Conservation (phyloP, 1,139 yeast species). For the Arxiozyma slooffiae region DNA sequence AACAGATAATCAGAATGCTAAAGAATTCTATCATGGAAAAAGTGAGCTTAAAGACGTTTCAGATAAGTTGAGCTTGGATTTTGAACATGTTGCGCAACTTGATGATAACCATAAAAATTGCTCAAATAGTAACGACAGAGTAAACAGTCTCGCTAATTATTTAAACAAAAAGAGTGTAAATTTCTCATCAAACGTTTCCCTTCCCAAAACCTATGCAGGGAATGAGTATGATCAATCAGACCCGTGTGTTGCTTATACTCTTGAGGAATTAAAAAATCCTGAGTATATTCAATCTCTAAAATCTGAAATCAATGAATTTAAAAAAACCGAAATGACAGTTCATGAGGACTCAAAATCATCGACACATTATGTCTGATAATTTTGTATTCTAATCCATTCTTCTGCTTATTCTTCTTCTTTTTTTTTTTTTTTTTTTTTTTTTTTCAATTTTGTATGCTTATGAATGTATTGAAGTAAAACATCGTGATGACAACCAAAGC, state of each 20-base stretch:
- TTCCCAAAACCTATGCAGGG: conserved; percentile 15
- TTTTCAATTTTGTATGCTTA: no score
- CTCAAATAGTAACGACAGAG: background rate
- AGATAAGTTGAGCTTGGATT: background rate
- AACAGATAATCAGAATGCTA: conserved; percentile 12
- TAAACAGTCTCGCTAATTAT: background rate
- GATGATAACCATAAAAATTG: background rate
- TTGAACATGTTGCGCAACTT: background rate
- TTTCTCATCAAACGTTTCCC: conserved; percentile 13
- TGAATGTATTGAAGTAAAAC: no score
- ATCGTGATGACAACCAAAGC: no score
- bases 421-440: no score
- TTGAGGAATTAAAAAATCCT: conserved; percentile 11
- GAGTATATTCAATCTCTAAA: conserved; percentile 19
- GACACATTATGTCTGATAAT: conserved; percentile 15
- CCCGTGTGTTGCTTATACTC: conserved; percentile 14
- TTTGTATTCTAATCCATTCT: no score
- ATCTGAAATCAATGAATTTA: conserved; percentile 22
- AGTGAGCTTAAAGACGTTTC: background rate
- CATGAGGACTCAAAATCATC: conserved; percentile 20
- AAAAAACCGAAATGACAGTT: conserved; percentile 24
- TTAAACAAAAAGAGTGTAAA: conserved; percentile 3
- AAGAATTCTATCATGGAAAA: conserved; percentile 14
- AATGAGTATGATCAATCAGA: conserved; percentile 22
- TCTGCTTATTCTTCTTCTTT: no score